Base-by-base conservation (phyloP, 352 stramenopile genomes). In the Pythium angustatum region DNA sequence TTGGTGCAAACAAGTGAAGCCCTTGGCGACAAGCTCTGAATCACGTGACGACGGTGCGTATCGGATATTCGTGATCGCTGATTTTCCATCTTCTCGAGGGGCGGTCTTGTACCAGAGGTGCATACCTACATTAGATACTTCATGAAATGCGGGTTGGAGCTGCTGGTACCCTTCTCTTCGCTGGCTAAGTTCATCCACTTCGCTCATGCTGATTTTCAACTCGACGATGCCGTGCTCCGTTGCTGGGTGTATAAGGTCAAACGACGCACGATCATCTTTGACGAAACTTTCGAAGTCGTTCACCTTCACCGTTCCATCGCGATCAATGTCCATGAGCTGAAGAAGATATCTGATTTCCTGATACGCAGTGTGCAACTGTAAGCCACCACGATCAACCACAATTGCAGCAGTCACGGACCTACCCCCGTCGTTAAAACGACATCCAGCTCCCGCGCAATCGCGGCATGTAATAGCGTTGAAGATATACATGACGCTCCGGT, bases 351-450 rank as follows among this genome's bases (percentile, higher is more conserved):
- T 56, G 6, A 90, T 57, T 62, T 94, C 85, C 85, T 94, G 33
- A 40, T 22, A 28, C 26, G 50, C 17, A 22, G 14, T 5, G 1
- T 36, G 22, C 47, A 2, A 58, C 30, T 24, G 33, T n/a, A 19
- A 10, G 21, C 2, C 8, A 31, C 10, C 50, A 57, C 19, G 36
- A 7, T 45, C n/a, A n/a, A n/a, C n/a, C n/a, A n/a, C n/a, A n/a
- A n/a, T n/a, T 27, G 21, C 30, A 11, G n/a, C 24, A 19, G 28
- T 40, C 19, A 38, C 38, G 3, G 27, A 43, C 76, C 17, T 75
- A 93, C 85, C 47, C 85, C 83, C 24, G 81, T 84, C 12, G 85
- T 94, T n/a, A 94, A 67, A 11, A 88, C 78, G 19, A 94, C 79
- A 59, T 92, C 85, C 28, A 94, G 68, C 28, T 94, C 85, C 22